Evolutionary conservation across 345 rosid species (phyloP).

Genomic region (Isatis tinctoria): DNA sequence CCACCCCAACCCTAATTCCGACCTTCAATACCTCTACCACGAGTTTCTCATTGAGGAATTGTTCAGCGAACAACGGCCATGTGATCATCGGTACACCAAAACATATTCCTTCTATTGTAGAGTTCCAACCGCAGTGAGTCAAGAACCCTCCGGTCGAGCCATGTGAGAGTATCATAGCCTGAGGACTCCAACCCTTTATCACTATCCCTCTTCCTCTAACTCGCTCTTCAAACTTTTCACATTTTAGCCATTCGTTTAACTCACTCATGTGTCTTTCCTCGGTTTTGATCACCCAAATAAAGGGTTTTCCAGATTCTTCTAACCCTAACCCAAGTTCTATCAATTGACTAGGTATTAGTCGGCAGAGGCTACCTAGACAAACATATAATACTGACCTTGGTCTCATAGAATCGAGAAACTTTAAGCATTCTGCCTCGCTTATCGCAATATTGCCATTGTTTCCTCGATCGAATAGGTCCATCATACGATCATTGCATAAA

Average conservation of each 20-base stretch:
- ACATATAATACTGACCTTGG: conserved; percentile 66
- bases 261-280: conserved; percentile 36
- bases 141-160: conserved; percentile 61
- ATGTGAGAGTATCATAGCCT: conserved; percentile 67
- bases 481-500: conserved; percentile 35
- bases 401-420: conserved; percentile 53
- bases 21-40: conserved; percentile 54
- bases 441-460: conserved; percentile 45
- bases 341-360: conserved; percentile 55
- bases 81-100: conserved; percentile 70
- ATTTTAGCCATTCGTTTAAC: conserved; percentile 47
- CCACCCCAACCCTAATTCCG: conserved; percentile 62
- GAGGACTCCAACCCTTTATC: conserved; percentile 88
- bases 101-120: conserved; percentile 60
- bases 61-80: conserved; percentile 78
- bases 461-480: conserved; percentile 66
- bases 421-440: conserved; percentile 37
- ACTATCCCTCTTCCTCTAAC: conserved; percentile 54
- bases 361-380: conserved; percentile 73
- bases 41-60: conserved; percentile 68
- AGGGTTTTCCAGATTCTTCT: conserved; percentile 56
- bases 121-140: conserved; percentile 93
- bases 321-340: conserved; percentile 63
- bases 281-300: conserved; percentile 70
- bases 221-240: conserved; percentile 49